Percentiles rank a stretch among this genome's conserved stretches.
Conservation (phyloP, 208 protist genomes). For the Crithidia expoeki region DNA sequence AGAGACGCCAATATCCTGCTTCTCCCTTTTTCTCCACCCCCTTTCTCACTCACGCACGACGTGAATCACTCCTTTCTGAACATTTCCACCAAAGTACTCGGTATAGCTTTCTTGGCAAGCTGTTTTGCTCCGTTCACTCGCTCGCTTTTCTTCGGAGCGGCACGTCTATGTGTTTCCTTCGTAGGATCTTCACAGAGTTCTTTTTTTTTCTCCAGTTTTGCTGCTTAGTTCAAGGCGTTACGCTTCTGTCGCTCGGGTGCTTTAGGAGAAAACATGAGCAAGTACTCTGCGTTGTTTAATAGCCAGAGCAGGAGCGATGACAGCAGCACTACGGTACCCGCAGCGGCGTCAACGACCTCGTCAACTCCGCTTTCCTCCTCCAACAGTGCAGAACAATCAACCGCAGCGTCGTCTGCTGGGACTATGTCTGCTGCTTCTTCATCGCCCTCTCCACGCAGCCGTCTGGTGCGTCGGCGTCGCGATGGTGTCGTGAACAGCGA, state of each 20-base stretch:
- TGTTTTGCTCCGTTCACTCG: too few species aligned
- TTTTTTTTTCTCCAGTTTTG: too few species aligned
- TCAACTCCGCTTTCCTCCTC: background rate
- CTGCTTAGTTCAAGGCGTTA: too few species aligned
- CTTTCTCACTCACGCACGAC: too few species aligned
- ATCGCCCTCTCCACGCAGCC: background rate
- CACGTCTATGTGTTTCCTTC: too few species aligned
- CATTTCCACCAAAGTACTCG: too few species aligned
- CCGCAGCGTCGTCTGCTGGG: background rate
- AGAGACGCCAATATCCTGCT: too few species aligned
- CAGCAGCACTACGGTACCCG: background rate
- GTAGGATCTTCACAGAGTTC: too few species aligned
- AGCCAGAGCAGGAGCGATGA: background rate
- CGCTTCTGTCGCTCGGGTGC: background rate
- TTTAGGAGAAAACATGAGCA: slow-evolving; percentile 31
- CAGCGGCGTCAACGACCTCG: background rate
- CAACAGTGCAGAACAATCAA: background rate
- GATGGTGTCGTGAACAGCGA: background rate
- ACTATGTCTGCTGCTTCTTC: background rate
- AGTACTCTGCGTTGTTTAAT: slow-evolving; percentile 55
- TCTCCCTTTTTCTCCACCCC: too few species aligned
- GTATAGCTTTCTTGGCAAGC: too few species aligned
- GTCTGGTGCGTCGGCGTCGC: slow-evolving; percentile 1
- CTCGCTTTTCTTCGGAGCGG: too few species aligned
- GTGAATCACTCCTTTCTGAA: too few species aligned